phyloP scores from a whole-genome alignment of 371 early-diverging fungal genomes.

The Mucor saturninus region DNA sequence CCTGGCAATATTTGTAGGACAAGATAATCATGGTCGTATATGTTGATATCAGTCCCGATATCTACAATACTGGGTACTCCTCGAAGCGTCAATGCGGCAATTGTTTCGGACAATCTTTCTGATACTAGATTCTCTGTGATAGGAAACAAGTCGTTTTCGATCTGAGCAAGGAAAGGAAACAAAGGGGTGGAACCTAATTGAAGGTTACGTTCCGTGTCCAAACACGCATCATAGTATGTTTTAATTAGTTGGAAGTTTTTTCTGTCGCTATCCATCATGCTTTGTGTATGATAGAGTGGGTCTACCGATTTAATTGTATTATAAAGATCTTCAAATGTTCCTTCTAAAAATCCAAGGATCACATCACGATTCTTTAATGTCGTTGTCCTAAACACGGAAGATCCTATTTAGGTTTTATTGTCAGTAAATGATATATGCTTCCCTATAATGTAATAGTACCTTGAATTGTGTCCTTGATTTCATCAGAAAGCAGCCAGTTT shows the following conservation, averaged over 20 bases:
- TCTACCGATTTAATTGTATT: constrained; percentile 11
- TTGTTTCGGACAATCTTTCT: background rate
- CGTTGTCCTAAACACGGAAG: background rate
- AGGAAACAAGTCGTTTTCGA: constrained; percentile 7
- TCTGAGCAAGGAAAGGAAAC: constrained; percentile 9
- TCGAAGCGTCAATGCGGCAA: background rate
- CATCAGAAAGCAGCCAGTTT: background rate
- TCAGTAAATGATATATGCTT: background rate
- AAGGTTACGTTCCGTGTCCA: constrained; percentile 33
- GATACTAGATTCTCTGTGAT: background rate
- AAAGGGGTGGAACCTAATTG: constrained; percentile 50
- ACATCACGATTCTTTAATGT: background rate
- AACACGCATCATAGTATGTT: constrained; percentile 55
- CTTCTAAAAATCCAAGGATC: constrained; percentile 15
- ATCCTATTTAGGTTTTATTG: background rate
- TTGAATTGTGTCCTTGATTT: background rate
- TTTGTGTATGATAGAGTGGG: constrained; percentile 13
- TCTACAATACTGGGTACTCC: background rate
- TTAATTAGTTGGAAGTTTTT: constrained; percentile 49
- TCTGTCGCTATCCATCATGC: constrained; percentile 27
- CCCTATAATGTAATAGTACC: too few species aligned
- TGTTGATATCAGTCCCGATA: too few species aligned
- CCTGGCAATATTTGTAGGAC: too few species aligned
- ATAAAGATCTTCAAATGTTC: constrained; percentile 23
- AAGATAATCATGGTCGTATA: too few species aligned